Percentiles rank a stretch among this genome's conserved stretches.
phyloP scores from a whole-genome alignment of 495 filamentous ascomycete genomes.

The Talaromyces trachyspermus region DNA sequence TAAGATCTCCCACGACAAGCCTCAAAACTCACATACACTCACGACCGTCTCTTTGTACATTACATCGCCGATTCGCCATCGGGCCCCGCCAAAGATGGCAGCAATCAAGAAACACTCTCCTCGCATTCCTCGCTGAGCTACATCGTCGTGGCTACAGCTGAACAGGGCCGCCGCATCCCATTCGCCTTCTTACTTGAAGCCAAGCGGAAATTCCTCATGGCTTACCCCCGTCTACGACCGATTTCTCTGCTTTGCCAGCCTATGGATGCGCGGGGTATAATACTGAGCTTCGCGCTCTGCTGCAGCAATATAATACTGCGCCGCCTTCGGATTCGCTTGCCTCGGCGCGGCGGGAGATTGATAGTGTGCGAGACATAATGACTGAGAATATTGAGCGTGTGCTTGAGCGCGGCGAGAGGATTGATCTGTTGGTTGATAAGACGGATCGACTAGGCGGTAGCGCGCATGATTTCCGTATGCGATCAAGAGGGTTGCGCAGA shows the following conservation, averaged over 20 bases:
- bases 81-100: conserved; percentile 33
- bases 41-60: conserved; percentile 86
- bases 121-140: conserved; percentile 77
- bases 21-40: conserved; percentile 89
- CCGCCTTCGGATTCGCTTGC: conserved; percentile 75
- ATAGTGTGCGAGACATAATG: conserved; percentile 92
- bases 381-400: conserved; percentile 97
- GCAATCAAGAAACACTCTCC: conserved; percentile 26
- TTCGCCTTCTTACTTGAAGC: conserved; percentile 92
- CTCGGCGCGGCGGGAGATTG: conserved; percentile 81
- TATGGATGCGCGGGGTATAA: conserved; percentile 92
- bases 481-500: conserved; percentile 75
- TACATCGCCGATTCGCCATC: conserved; percentile 84
- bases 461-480: conserved; percentile 81
- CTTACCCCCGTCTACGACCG: conserved; percentile 63
- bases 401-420: conserved; percentile 87
- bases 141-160: conserved; percentile 69
- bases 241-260: conserved; percentile 71
- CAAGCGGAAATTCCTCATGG: conserved; percentile 74
- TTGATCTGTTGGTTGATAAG: conserved; percentile 95
- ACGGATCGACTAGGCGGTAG: conserved; percentile 83
- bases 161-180: conserved; percentile 76
- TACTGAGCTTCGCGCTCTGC: conserved; percentile 61
- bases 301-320: conserved; percentile 79
- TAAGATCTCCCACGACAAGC: conserved; percentile 73